Percentiles rank a stretch among this genome's conserved stretches.
These are phyloP conservation scores for Bathelium albidoporum DNA, from an alignment of 495 filamentous ascomycete species.

Conservation along the genomic window DNA sequence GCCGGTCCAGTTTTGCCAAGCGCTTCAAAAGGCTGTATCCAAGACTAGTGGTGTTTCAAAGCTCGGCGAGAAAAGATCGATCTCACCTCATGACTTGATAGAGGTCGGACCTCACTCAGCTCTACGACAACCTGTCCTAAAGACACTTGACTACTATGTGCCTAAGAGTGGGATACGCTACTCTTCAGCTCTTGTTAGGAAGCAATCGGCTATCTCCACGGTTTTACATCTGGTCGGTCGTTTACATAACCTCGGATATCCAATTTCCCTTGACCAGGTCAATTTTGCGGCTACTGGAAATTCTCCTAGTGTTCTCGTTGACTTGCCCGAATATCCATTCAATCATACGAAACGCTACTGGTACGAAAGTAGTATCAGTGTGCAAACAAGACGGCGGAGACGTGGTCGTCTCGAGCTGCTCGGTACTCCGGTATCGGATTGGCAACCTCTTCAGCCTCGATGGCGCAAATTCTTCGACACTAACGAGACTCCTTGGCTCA, in stretches of 20 bases:
- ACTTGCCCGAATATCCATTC: constrained; percentile 1
- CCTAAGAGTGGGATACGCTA: neutral
- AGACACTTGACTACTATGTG: neutral
- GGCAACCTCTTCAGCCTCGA: constrained; percentile 37
- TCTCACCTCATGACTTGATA: constrained; percentile 5
- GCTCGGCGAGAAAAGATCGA: neutral
- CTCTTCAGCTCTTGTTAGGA: neutral
- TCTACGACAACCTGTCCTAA: neutral
- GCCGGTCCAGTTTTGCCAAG: neutral
- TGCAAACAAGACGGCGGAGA: constrained; percentile 36
- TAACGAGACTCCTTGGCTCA: constrained; percentile 36
- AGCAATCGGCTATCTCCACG: neutral
- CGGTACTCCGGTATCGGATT: constrained; percentile 39
- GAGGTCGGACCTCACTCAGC: constrained; percentile 15
- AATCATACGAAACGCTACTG: constrained; percentile 3
- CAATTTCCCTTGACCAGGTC: constrained; percentile 15
- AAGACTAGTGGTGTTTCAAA: neutral
- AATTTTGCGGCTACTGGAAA: neutral
- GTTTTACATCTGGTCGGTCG: constrained; percentile 6
- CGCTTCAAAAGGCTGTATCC: neutral
- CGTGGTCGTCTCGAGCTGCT: constrained; percentile 44
- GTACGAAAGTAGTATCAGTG: constrained; percentile 30
- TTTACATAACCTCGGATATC: constrained; percentile 18
- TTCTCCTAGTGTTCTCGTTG: neutral
- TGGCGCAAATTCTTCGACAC: constrained; percentile 18